A percentile compares a stretch with the other conserved stretches of the same genome.
Conservation (phyloP, 164 flowering plant genomes). For the Cinnamomum micranthum region DNA sequence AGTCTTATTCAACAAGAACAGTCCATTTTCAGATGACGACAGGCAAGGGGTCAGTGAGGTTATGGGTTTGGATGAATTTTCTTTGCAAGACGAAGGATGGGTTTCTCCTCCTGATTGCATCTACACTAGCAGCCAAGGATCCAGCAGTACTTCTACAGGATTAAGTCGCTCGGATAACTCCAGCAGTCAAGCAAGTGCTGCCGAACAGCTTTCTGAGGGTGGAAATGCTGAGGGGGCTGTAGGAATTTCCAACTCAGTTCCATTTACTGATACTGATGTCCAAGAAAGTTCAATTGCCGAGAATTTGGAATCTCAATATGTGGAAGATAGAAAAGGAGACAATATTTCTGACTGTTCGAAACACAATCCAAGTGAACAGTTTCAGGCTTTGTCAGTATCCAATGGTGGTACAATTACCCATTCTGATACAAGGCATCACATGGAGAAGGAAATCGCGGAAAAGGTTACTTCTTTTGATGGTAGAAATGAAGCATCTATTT, state of each 20-base stretch:
- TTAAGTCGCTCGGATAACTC: constrained; percentile 36
- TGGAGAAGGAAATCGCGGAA: constrained; percentile 17
- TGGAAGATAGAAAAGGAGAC: constrained; percentile 20
- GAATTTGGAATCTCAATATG: constrained; percentile 23
- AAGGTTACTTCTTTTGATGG: constrained; percentile 20
- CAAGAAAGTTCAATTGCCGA: constrained; percentile 22
- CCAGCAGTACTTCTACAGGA: constrained; percentile 37
- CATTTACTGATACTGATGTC: constrained; percentile 21
- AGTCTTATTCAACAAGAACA: constrained; percentile 31
- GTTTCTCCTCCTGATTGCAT: constrained; percentile 87
- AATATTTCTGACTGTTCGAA: constrained; percentile 7
- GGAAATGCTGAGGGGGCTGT: constrained; percentile 18
- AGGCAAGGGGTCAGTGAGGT: constrained; percentile 28
- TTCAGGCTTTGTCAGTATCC: constrained; percentile 15
- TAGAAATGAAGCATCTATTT: constrained; percentile 30
- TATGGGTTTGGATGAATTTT: constrained; percentile 23
- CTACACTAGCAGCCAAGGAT: constrained; percentile 48
- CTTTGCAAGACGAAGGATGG: constrained; percentile 73
- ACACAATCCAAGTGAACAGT: constrained; percentile 18
- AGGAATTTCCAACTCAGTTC: constrained; percentile 17
- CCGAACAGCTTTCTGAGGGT: constrained; percentile 22
- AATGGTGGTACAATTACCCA: constrained; percentile 10
- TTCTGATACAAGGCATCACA: constrained; percentile 11
- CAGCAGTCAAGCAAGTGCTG: constrained; percentile 25
- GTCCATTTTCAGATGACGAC: constrained; percentile 26